Evolutionary conservation across 2,329 filamentous ascomycete species (phyloP), one percentile per base, ranked within the genome.

Genomic region (Verticillium tricorpus): DNA sequence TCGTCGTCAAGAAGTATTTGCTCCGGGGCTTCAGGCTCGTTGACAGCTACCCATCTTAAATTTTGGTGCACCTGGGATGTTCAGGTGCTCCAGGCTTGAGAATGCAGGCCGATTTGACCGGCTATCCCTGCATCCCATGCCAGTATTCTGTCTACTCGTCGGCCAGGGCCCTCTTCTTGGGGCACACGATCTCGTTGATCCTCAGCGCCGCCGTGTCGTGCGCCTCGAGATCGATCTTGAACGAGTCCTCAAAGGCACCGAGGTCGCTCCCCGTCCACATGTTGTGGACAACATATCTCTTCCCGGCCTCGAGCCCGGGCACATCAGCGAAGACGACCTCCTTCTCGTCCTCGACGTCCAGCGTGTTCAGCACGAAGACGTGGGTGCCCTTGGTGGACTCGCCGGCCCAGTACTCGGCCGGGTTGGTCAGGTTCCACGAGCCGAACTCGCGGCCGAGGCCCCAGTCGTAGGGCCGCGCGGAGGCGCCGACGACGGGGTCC

Each of bases 371-470:
- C 64, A 81, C 70, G 34, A 83, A 73, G 17, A 82, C 75, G 45
- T 82, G 72, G n/a, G 75, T 76, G 1, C 80, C 81, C 19, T 73
- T 67, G 8, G 69, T 70, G 3, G 75, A 79, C 28, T 69, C 69
- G 0, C 81, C 81, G 1, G 76, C 72, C 80, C 80, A 84, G 69
- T 77, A 83, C 69, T 82, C 77, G 2, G 82, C 80, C 4, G 81
- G 81, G 60, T 78, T 71, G 0, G 74, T 76, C 17, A 70, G 66
- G 65, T 85, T 80, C 69, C 77, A 84, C 0, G 80, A 82, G 67
- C 76, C 79, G 11, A 52, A 52, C 65, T 83, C 77, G 0, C 76
- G 71, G 63, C 84, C 83, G 3, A 75, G 71, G 1, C 82, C 82
- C 78, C 78, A 81, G 61, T 77, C 77, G 67, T 77, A 80, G 0